These are phyloP conservation scores for Fragilaria radians DNA, from an alignment of 108 stramenopile species.

Conservation along the genomic window DNA sequence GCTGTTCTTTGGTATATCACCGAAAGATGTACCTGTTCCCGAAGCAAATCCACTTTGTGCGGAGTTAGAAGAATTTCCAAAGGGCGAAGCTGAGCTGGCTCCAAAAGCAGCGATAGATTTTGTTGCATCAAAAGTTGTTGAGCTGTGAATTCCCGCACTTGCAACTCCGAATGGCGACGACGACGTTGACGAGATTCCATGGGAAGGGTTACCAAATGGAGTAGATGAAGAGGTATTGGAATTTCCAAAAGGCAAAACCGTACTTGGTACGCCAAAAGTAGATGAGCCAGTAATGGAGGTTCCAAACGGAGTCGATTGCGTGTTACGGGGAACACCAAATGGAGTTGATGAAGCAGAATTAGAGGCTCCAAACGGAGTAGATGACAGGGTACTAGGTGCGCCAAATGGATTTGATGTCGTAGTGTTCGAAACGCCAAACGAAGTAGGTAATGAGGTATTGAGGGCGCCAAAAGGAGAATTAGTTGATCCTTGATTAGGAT, in stretches of 20 bases:
- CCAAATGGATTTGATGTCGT: slow-evolving; percentile 9
- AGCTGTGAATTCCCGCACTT: neutral
- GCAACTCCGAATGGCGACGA: slow-evolving; percentile 8
- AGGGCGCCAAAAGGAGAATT: slow-evolving; percentile 8
- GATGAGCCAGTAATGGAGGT: neutral
- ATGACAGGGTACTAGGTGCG: neutral
- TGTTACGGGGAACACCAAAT: slow-evolving; percentile 6
- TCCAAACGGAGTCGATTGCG: slow-evolving; percentile 10
- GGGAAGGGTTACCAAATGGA: slow-evolving; percentile 41
- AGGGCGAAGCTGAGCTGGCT: slow-evolving; percentile 4
- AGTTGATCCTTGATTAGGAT: slow-evolving; percentile 1
- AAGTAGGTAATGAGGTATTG: neutral
- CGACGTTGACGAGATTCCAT: neutral
- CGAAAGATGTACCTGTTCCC: too few species aligned
- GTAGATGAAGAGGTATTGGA: neutral
- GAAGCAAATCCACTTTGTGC: too few species aligned
- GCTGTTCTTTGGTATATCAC: too few species aligned
- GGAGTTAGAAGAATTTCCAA: slow-evolving; percentile 13
- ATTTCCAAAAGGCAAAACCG: neutral
- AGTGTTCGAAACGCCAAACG: slow-evolving; percentile 1
- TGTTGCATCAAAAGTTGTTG: slow-evolving; percentile 21
- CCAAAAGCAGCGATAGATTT: slow-evolving; percentile 15
- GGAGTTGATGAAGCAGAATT: slow-evolving; percentile 3
- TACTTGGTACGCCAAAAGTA: slow-evolving; percentile 4
- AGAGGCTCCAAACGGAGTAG: neutral